Percentiles rank a stretch among this genome's conserved stretches.
phyloP scores from a whole-genome alignment of 805 yeast genomes.

The Crinitomyces ghanaensis region DNA sequence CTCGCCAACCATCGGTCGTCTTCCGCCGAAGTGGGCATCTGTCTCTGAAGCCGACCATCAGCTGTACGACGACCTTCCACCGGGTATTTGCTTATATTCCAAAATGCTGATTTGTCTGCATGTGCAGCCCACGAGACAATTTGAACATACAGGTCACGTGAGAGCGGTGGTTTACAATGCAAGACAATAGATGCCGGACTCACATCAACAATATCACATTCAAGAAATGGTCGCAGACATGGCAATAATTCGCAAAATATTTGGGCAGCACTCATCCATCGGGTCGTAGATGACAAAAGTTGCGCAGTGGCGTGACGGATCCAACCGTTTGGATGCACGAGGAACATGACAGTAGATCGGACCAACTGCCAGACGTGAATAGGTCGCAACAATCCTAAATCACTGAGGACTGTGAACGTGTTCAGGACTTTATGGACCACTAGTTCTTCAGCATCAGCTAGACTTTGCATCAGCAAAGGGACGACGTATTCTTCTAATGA shows the following conservation, averaged over 20 bases:
- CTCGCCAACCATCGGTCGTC: conserved; percentile 49
- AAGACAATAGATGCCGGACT: conserved; percentile 55
- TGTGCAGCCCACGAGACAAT: conserved; percentile 62
- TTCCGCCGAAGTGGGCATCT: conserved; percentile 15
- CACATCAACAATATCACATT: conserved; percentile 62
- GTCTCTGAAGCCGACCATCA: background rate
- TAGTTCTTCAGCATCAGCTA: conserved; percentile 73
- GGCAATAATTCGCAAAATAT: conserved; percentile 77
- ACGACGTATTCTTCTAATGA: conserved; percentile 79
- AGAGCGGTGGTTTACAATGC: conserved; percentile 54
- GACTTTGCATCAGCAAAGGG: conserved; percentile 73
- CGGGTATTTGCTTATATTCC: no score
- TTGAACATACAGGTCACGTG: conserved; percentile 52
- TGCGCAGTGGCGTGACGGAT: conserved; percentile 58
- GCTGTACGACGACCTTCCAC: conserved; percentile 4
- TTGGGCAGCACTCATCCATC: conserved; percentile 62
- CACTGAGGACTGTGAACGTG: conserved; percentile 43
- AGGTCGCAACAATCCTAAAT: conserved; percentile 43
- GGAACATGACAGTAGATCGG: conserved; percentile 39
- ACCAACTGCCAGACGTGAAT: conserved; percentile 46
- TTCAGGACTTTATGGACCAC: conserved; percentile 62
- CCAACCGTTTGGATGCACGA: conserved; percentile 82
- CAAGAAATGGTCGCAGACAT: conserved; percentile 59
- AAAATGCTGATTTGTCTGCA: conserved; percentile 60
- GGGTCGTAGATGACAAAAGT: conserved; percentile 50